These are phyloP conservation scores for Yamadazyma trypodendri DNA, from an alignment of 1,139 yeast genomes.

Conservation along the genomic window DNA sequence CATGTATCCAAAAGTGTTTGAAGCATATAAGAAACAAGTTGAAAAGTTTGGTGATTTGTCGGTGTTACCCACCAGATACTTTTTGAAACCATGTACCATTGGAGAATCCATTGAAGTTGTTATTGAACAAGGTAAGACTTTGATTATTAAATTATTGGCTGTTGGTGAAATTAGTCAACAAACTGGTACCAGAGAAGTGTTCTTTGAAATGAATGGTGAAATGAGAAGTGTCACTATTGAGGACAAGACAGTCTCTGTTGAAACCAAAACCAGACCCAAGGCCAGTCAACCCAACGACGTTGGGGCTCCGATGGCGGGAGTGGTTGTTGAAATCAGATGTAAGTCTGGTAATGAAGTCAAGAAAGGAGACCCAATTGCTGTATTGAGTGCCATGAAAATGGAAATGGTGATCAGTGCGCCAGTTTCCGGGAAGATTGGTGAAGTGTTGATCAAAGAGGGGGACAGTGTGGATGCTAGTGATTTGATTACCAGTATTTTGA, in stretches of 20 bases:
- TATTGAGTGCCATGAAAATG: slow-evolving; percentile 98
- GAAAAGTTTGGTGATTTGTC: slow-evolving; percentile 90
- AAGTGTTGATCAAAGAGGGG: slow-evolving; percentile 77
- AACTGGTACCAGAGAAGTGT: slow-evolving; percentile 93
- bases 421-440: slow-evolving; percentile 77
- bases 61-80: slow-evolving; percentile 87
- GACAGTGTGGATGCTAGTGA: slow-evolving; percentile 96
- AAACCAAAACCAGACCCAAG: slow-evolving; percentile 83
- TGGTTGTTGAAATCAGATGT: slow-evolving; percentile 89
- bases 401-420: slow-evolving; percentile 98
- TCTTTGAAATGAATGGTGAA: slow-evolving; percentile 97
- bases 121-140: slow-evolving; percentile 91
- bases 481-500: slow-evolving; percentile 49
- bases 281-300: slow-evolving; percentile 92
- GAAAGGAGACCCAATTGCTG: slow-evolving; percentile 96
- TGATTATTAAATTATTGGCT: slow-evolving; percentile 89
- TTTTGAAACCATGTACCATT: slow-evolving; percentile 81
- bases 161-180: slow-evolving; percentile 82
- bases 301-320: slow-evolving; percentile 99
- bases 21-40: slow-evolving; percentile 70
- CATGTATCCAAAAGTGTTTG: slow-evolving; percentile 98
- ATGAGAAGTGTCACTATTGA: slow-evolving; percentile 92
- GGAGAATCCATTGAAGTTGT: slow-evolving; percentile 88
- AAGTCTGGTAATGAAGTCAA: slow-evolving; percentile 84
- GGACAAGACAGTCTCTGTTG: slow-evolving; percentile 84